Base-by-base conservation (phyloP, 73 alveolate genomes). In the Symbiodinium natans region DNA sequence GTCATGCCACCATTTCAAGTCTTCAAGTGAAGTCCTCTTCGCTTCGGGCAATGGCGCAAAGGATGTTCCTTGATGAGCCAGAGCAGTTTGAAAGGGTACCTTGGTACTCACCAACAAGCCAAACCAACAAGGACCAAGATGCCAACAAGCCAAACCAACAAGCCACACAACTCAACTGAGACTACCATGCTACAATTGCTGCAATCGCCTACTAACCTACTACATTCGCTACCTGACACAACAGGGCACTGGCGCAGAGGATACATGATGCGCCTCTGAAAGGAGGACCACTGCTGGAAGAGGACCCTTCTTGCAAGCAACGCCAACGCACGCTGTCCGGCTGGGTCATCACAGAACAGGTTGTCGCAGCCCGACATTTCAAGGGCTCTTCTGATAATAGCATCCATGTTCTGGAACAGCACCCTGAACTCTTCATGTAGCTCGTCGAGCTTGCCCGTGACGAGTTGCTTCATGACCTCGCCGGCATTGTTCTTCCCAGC, bases 321-420 rank as follows among this genome's bases (percentile, higher is more conserved):
- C 36, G 11, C 2, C 33, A 85, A 19, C 31, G 41, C 39, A 21
- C 2, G 34, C 8, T 9, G 15, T 6, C 38, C 82, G 3, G 2
- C 46, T 10, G 15, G 31, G 48, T 27, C 46, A 19, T 56, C 74
- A 13, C 6, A 2, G 74, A 38, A 84, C 31, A 17, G 19, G 31
- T 34, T 7, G 89, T 36, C 48, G 80, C 93, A 85, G 38, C 80
- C 93, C 17, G 93, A 42, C 1, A 42, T 31, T 9, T 85, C 82
- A 80, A 85, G 4, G 19, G 93, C 93, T 33, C 9, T 4, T 13
- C 11, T 29, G 19, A 85, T 23, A 11, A 85, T 48, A 4, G 29
- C 82, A 0, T n/a, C 42, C 46, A 85, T 29, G 93, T 33, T 4
- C 4, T 13, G 13, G 34, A 31, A 48, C 48, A 46, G 42, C 38